A percentile compares a stretch with the other conserved stretches of the same genome.
phyloP scores from a whole-genome alignment of 2,329 filamentous ascomycete genomes.

The Epichloe brachyelytri region DNA sequence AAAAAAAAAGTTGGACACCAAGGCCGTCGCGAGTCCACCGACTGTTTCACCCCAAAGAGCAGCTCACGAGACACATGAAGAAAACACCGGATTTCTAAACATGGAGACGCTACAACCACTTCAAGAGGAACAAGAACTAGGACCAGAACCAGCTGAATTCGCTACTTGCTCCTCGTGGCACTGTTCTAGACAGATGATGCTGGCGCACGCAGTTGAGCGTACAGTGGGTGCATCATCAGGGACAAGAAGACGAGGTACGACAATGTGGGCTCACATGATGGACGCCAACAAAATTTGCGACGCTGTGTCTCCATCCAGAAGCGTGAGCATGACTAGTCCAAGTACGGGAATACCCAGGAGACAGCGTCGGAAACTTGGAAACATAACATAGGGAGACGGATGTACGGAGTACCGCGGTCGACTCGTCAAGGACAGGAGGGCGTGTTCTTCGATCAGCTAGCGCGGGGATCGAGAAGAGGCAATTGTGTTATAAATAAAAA shows the following conservation, averaged over 20 bases:
- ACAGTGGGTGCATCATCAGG: background rate
- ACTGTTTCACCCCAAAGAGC: background rate
- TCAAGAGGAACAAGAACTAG: too few relatives aligned
- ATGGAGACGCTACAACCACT: too few relatives aligned
- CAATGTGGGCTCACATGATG: constrained; percentile 5
- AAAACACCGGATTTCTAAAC: too few relatives aligned
- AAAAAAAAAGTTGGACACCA: too few relatives aligned
- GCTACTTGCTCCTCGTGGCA: background rate
- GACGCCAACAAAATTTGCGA: constrained; percentile 3
- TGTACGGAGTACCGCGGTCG: too few relatives aligned
- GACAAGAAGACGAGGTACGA: background rate
- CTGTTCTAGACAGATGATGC: background rate
- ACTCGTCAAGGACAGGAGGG: too few relatives aligned
- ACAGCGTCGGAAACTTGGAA: too few relatives aligned
- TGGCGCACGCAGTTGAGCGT: too few relatives aligned
- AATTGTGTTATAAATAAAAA: background rate
- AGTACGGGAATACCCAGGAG: background rate
- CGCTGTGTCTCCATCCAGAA: background rate
- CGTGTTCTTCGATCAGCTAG: too few relatives aligned
- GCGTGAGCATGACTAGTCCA: background rate
- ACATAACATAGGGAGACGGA: too few relatives aligned
- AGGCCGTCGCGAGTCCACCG: background rate
- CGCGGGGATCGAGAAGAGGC: background rate
- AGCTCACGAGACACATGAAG: too few relatives aligned
- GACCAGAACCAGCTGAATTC: too few relatives aligned